Evolutionary conservation across 2,329 filamentous ascomycete genomes (phyloP), one percentile per base, ranked within the genome.

Genomic region (Fusarium goolgardi): DNA sequence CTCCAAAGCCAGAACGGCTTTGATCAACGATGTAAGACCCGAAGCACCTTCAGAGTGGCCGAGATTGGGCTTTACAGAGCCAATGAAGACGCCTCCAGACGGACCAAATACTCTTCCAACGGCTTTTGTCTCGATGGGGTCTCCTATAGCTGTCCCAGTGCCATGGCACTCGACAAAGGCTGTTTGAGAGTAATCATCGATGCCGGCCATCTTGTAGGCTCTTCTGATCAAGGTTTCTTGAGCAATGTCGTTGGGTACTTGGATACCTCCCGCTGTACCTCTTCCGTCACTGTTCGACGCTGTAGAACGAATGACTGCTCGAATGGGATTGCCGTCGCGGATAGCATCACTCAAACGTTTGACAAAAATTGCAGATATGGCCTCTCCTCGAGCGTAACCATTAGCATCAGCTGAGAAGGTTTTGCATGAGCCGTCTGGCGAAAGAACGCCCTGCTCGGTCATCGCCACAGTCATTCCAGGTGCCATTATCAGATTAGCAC

Each of bases 1-100:
- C 54, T 81, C 75, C 2, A 81, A 57, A 0, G 75, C 65, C 11
- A 80, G 32, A 1, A 78, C 41, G 0, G 34, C 41, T 12, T 62
- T 62, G 8, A 57, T 52, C 1, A 57, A 2, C 6, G 55, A 41
- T 10, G 55, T 57, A 0, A 57, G 31, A 2, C 55, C 55, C 3
- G 55, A 52, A 15, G 55, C 55, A 7, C 55, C 55, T 15, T 57
- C 55, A 2, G 55, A 57, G 2, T 53, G 55, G 0, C 46, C 55
- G 1, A 57, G 23, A 7, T 57, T 57, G 3, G 55, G 55, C 16
- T 57, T 53, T 1, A 57, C 55, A 13, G 55, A 57, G 0, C 55
- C 55, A 2, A 57, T 57, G 5, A 29, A 18, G 0, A 57, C 54
- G 18, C 54, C 53, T 32, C 53, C 54, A 3, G 53, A 32, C 3